Evolutionary conservation across 2,329 filamentous ascomycete species (phyloP).

Genomic region (Fusarium sp.): DNA sequence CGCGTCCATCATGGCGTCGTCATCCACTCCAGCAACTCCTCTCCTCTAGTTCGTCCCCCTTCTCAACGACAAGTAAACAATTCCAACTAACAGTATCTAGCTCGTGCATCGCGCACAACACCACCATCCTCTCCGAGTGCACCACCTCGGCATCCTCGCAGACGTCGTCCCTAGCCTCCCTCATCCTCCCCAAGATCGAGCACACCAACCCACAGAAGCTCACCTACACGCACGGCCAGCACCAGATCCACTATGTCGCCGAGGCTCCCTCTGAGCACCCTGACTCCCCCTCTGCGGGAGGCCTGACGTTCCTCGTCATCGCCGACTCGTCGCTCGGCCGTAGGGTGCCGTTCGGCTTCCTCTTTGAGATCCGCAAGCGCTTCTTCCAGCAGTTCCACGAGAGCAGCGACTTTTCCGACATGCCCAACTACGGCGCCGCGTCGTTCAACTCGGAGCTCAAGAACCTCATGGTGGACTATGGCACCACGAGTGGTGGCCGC

Average conservation of each 20-base stretch:
- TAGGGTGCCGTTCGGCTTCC: conserved; percentile 91
- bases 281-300: conserved; percentile 73
- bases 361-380: conserved; percentile 89
- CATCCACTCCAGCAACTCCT: conserved; percentile 74
- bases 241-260: conserved; percentile 96
- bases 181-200: conserved; percentile 95
- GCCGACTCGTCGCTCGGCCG: conserved; percentile 84
- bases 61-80: neutral
- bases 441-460: conserved; percentile 87
- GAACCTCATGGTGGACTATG: conserved; percentile 84
- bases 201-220: conserved; percentile 86
- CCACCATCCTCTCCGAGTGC: conserved; percentile 93
- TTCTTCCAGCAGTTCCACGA: conserved; percentile 80
- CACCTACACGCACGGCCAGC: conserved; percentile 90
- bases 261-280: conserved; percentile 79
- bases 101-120: conserved; percentile 93
- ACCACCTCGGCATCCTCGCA: conserved; percentile 86
- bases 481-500: conserved; percentile 79
- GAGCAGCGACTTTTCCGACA: conserved; percentile 77
- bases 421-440: conserved; percentile 91
- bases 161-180: conserved; percentile 87
- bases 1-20: conserved; percentile 72
- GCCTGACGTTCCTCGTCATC: conserved; percentile 92
- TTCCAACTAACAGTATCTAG: conserved; percentile 57
- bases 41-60: conserved; percentile 75